Conservation (phyloP, 495 filamentous ascomycete genomes). For the Lepraria neglecta region DNA sequence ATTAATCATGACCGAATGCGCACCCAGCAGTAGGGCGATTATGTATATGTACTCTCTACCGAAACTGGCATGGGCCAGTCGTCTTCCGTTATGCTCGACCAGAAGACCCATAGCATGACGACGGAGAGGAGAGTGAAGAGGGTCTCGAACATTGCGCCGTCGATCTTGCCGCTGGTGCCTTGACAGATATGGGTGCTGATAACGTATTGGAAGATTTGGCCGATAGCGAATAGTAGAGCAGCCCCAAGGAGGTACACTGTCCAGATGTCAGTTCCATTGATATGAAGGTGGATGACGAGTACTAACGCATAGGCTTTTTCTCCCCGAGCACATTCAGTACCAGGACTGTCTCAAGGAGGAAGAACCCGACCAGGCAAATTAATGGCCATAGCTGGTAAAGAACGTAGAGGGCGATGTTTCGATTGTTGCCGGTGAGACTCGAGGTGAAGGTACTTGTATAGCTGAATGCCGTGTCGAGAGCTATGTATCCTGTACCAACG, state of each 20-base stretch:
- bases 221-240: slow-evolving; percentile 75
- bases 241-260: slow-evolving; percentile 70
- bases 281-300: neutral
- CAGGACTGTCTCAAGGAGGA: slow-evolving; percentile 70
- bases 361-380: slow-evolving; percentile 79
- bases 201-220: slow-evolving; percentile 93
- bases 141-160: slow-evolving; percentile 89
- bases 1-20: slow-evolving; percentile 22
- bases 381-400: slow-evolving; percentile 88
- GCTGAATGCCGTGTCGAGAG: slow-evolving; percentile 82
- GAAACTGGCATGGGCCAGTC: slow-evolving; percentile 78
- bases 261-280: neutral
- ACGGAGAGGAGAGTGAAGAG: slow-evolving; percentile 84
- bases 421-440: slow-evolving; percentile 51
- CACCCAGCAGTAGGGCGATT: slow-evolving; percentile 21
- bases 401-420: slow-evolving; percentile 83
- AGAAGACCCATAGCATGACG: slow-evolving; percentile 83
- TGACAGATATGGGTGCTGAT: slow-evolving; percentile 84
- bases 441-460: slow-evolving; percentile 73
- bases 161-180: slow-evolving; percentile 75
- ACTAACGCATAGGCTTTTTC: slow-evolving; percentile 74
- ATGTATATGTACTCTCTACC: slow-evolving; percentile 41
- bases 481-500: slow-evolving; percentile 90
- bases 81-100: slow-evolving; percentile 98
- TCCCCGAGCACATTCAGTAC: slow-evolving; percentile 83